Evolutionary conservation across 176 grass and related monocot genomes (phyloP), one percentile per base, ranked within the genome.

Genomic region (Thalia dealbata): DNA sequence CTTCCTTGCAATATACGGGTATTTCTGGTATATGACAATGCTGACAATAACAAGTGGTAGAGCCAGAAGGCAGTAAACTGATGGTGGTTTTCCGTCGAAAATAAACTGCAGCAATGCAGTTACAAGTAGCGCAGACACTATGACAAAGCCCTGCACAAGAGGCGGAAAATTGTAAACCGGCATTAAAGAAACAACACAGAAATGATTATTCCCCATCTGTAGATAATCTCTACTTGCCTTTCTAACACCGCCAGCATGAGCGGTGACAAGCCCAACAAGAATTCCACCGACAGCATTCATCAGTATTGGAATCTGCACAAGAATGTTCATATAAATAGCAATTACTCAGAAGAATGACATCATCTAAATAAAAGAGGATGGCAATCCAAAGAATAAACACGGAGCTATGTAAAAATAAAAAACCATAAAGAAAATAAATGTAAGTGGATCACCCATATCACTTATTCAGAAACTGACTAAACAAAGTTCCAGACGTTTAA

Each of bases 21-120:
- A 88, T 71, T 93, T 99, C 78, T 99, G 95, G 85, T 93, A 99
- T 79, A 99, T 88, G 83, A 92, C 92, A 66, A 99, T 99, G 83
- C 95, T 99, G 76, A 60, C 63, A 50, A 79, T 86, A 28, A 93
- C 95, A 59, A 99, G 87, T 65, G 90, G 90, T 28, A 93, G 72
- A 30, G 95, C 87, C 12, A 82, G 71, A 12, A 99, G 69, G 79
- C 95, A 99, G 61, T 93, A 86, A 7, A 81, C 50, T 19, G 95
- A 99, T 11, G 95, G 95, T 2, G 77, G 87, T 79, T 93, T 88
- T 51, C 95, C 87, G 58, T 93, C 90, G 66, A 99, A 99, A 81
- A 93, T 64, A 77, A 84, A 91, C 38, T 93, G 87, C 48, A 99
- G 76, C 13, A 91, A 61, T 77, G 95, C 95, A 65, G 95, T 99